A percentile compares a stretch with the other conserved stretches of the same genome.
These are phyloP conservation scores for Zopfia rhizophila DNA, from an alignment of 2,329 filamentous ascomycete genomes.

Conservation along the genomic window DNA sequence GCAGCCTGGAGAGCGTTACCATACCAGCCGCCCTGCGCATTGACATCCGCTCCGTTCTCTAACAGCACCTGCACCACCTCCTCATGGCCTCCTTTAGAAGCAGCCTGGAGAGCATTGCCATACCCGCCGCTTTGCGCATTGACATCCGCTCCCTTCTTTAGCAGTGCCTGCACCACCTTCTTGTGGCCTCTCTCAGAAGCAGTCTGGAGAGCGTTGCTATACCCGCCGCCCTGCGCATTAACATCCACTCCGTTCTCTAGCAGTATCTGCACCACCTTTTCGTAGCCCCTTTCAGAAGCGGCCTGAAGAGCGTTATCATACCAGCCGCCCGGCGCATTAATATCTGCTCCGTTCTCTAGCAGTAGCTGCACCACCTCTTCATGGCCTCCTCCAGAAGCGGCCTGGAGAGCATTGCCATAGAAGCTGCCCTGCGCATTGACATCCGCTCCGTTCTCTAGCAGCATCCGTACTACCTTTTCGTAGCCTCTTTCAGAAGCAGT, in stretches of 20 bases:
- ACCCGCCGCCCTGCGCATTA: too few relatives aligned
- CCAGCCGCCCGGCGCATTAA: background rate
- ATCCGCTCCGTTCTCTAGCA: conserved; percentile 15
- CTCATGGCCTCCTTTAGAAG: conserved; percentile 1
- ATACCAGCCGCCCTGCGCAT: background rate
- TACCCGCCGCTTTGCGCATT: background rate
- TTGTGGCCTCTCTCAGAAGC: too few relatives aligned
- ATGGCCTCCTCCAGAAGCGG: conserved; percentile 4
- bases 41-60: conserved; percentile 11
- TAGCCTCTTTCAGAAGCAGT: background rate
- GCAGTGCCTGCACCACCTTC: too few relatives aligned
- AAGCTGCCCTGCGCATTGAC: conserved; percentile 4
- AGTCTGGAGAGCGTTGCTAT: too few relatives aligned
- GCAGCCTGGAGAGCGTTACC: conserved; percentile 1
- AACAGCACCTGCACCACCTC: conserved; percentile 1
- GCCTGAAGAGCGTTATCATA: background rate
- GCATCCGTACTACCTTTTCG: conserved; percentile 1
- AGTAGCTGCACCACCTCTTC: background rate
- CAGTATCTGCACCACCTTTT: conserved; percentile 1
- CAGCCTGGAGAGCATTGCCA: conserved; percentile 3
- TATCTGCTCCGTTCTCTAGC: conserved; percentile 11
- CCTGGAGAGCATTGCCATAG: conserved; percentile 2
- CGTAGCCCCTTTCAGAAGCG: background rate
- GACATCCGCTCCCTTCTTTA: conserved; percentile 14
- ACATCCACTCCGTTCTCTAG: too few relatives aligned